A percentile compares a stretch with the other conserved stretches of the same genome.
Conservation (phyloP, 495 filamentous ascomycete species). For the Astrothelium macrocarpum region DNA sequence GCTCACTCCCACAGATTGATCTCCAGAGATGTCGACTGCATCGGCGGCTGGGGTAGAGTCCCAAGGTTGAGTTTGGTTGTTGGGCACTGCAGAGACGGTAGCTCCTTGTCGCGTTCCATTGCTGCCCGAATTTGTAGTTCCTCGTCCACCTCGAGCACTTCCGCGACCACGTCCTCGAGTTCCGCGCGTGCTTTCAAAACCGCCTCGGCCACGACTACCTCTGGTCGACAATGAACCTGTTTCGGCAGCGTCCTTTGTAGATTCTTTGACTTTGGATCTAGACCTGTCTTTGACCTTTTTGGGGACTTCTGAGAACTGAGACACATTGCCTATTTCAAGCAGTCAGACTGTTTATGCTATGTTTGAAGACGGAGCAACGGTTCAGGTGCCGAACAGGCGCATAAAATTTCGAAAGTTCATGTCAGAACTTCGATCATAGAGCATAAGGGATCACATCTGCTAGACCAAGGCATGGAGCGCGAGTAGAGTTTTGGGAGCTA, state of each 20-base stretch:
- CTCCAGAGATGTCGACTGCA: slow-evolving; percentile 22
- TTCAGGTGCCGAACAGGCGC: not conserved
- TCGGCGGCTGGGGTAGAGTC: slow-evolving; percentile 19
- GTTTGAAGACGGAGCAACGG: too few relatives aligned
- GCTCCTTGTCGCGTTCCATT: slow-evolving; percentile 21
- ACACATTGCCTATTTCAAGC: slow-evolving; percentile 57
- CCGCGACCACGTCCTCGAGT: slow-evolving; percentile 70
- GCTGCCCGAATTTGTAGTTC: slow-evolving; percentile 42
- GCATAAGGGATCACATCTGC: not conserved
- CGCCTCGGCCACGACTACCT: slow-evolving; percentile 56
- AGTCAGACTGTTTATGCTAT: slow-evolving; percentile 4
- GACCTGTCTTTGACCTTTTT: slow-evolving; percentile 78
- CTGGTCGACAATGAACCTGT: slow-evolving; percentile 44
- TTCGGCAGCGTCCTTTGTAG: slow-evolving; percentile 35
- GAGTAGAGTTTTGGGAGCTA: not conserved
- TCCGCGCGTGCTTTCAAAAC: slow-evolving; percentile 52
- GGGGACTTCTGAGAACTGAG: slow-evolving; percentile 93
- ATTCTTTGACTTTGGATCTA: slow-evolving; percentile 74
- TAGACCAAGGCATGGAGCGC: not conserved
- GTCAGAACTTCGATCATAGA: not conserved
- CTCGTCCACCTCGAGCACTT: slow-evolving; percentile 56
- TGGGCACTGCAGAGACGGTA: slow-evolving; percentile 25
- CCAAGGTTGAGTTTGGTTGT: slow-evolving; percentile 30
- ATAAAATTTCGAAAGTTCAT: slow-evolving; percentile 12
- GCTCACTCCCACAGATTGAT: slow-evolving; percentile 21